These are phyloP conservation scores for Boletellus sp. DNA, from an alignment of 768 basidiomycete species.

Conservation along the genomic window DNA sequence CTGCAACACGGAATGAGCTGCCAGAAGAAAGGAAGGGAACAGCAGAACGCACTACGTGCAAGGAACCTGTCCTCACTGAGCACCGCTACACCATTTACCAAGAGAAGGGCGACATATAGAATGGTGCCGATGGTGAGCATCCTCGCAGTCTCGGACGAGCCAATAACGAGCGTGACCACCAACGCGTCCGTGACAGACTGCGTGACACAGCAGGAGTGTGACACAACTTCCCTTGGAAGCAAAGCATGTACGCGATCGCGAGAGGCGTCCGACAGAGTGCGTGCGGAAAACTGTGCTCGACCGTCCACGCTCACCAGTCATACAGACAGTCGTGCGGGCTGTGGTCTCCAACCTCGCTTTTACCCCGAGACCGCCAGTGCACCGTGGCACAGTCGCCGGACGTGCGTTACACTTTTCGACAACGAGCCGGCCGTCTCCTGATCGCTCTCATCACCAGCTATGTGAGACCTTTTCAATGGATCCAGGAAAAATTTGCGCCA, in stretches of 20 bases:
- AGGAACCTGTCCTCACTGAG: slow-evolving; percentile 96
- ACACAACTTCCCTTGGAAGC: slow-evolving; percentile 15
- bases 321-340: slow-evolving; percentile 13
- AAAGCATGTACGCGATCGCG: slow-evolving; percentile 26
- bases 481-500: slow-evolving; percentile 56
- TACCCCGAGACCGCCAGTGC: slow-evolving; percentile 18
- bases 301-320: background rate
- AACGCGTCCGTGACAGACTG: slow-evolving; percentile 14
- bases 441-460: slow-evolving; percentile 36
- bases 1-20: slow-evolving; percentile 39
- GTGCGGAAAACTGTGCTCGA: slow-evolving; percentile 1
- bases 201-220: slow-evolving; percentile 19
- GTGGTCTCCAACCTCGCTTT: slow-evolving; percentile 8
- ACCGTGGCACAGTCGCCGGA: slow-evolving; percentile 39
- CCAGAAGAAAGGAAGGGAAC: slow-evolving; percentile 8
- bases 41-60: slow-evolving; percentile 66
- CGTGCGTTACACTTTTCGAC: slow-evolving; percentile 34
- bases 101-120: slow-evolving; percentile 80
- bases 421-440: background rate
- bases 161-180: slow-evolving; percentile 14
- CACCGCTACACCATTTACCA: slow-evolving; percentile 93
- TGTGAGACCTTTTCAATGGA: slow-evolving; percentile 59
- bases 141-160: background rate
- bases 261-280: slow-evolving; percentile 25
- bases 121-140: slow-evolving; percentile 68